phyloP scores from a whole-genome alignment of 1,284 basidiomycete species.

The Malassezia obtusa region DNA sequence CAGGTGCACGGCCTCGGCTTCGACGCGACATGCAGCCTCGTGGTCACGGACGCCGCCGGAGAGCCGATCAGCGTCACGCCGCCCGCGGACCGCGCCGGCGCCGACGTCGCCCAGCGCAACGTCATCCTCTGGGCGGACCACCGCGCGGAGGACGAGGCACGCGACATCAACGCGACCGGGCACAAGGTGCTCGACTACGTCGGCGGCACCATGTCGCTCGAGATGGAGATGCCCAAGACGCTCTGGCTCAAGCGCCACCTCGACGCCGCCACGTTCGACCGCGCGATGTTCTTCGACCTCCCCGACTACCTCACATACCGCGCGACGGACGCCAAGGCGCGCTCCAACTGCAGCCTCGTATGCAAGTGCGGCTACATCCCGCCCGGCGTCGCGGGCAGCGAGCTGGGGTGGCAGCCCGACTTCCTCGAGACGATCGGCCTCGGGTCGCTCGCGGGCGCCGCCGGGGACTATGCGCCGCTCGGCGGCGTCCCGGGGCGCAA shows the following conservation, averaged over 20 bases:
- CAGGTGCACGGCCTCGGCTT: constrained; percentile 82
- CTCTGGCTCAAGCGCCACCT: constrained; percentile 91
- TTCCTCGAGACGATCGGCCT: constrained; percentile 45
- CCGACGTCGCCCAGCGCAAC: constrained; percentile 22
- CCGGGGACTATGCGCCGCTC: constrained; percentile 59
- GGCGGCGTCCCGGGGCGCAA: constrained; percentile 60
- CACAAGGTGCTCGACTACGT: constrained; percentile 86
- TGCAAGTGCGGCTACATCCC: constrained; percentile 96
- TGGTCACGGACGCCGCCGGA: constrained; percentile 64
- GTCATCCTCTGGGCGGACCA: constrained; percentile 58
- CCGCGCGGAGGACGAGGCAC: constrained; percentile 81
- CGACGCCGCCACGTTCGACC: constrained; percentile 62
- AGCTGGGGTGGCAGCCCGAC: constrained; percentile 42
- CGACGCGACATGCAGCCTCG: constrained; percentile 92
- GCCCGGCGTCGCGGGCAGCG: constrained; percentile 50
- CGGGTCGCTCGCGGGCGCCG: constrained; percentile 51
- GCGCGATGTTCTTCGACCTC: constrained; percentile 89
- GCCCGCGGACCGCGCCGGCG: constrained; percentile 54
- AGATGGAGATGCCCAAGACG: constrained; percentile 62
- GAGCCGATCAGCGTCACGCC: constrained; percentile 70
- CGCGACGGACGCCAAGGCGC: constrained; percentile 66
- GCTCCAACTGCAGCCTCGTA: constrained; percentile 83
- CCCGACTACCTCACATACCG: constrained; percentile 93
- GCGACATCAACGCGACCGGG: constrained; percentile 73
- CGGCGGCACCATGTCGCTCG: constrained; percentile 77